Evolutionary conservation across 352 stramenopile genomes (phyloP), one percentile per base, ranked within the genome.

Genomic region (Blastocystis sp.): DNA sequence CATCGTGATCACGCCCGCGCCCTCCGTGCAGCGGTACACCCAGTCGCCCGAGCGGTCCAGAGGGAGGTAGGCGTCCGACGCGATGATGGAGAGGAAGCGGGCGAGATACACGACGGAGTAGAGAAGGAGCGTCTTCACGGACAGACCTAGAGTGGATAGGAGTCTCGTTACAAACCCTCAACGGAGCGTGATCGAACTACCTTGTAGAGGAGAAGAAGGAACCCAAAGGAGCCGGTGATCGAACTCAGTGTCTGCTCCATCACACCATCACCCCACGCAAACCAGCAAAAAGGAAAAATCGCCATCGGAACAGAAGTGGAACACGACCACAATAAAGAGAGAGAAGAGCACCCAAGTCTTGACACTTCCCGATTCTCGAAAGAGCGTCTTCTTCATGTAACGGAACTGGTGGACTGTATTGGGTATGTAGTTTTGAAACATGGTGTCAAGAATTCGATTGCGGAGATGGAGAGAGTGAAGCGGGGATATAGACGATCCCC

Each of bases 271-370:
- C 6, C 34, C 21, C 19, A 59, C 21, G 14, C 19, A 24, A 57
- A 77, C 66, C 3, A 77, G 66, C n/a, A 77, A 54, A 59, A 77
- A 77, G 3, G 66, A 77, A 21, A 77, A 77, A 42, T 77, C 66
- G 19, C 66, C 42, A 77, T 77, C 66, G 11, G 66, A 77, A 17
- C 54, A 34, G 42, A 60, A 77, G 52, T 77, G 66, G 19, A 61
- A 77, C n/a, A 34, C 34, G 24, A 77, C 54, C 21, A 77, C 14
- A 77, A 48, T 24, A 43, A 77, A 77, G 4, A 77, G 34, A 10
- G 21, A 3, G 60, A 77, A 77, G 24, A 19, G 14, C 28, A 19
- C 9, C 66, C 66, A 77, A 3, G 60, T 10, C 14, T 38, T 3
- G 60, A 77, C 1, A 24, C 21, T 61, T 9, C 42, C 17, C 17